Evolutionary conservation across 768 basidiomycete genomes (phyloP), one percentile per base, ranked within the genome.

Genomic region (Mycena amicta): DNA sequence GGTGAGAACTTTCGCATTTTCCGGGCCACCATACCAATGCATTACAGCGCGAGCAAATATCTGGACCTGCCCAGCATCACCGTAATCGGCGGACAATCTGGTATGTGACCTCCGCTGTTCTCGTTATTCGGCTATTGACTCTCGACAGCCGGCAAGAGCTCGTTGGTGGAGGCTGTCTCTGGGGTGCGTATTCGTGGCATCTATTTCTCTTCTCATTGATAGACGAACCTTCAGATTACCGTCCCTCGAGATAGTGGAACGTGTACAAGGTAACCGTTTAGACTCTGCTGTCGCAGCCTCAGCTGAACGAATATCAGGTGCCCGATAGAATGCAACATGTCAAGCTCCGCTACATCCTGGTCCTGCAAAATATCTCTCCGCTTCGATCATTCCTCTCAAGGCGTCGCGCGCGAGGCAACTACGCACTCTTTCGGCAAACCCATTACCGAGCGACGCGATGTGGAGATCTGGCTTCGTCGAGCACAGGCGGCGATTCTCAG

Each of bases 201-300:
- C 41, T 11, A 20, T 41, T 8, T 40, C n/a, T 13, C 11, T 16
- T 33, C 20, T n/a, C 20, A 29, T 31, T 49, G 33, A 47, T 31
- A 26, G n/a, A 22, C 11, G 31, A n/a, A n/a, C n/a, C 25, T 43
- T 18, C 39, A 87, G 86, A 82, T 86, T 28, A 82, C 71, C 50
- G 84, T 87, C 27, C 85, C 86, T 12, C 73, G 86, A 29, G 86
- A 86, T 40, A 82, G 81, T 41, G 84, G 84, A 22, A 86, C 83
- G 0, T 86, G 85, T 52, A 86, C 83, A 0, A 73, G 83, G 85
- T 81, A n/a, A n/a, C n/a, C n/a, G 57, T 47, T 47, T 26, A 52
- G 53, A 41, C 31, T 29, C 5, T 50, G 3, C 2, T 50, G 18
- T 30, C n/a, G n/a, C n/a, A n/a, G n/a, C n/a, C n/a, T n/a, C n/a